A percentile compares a stretch with the other conserved stretches of the same genome.
Evolutionary conservation across 495 filamentous ascomycete genomes (phyloP).

Genomic region (Aspergillus affinis): DNA sequence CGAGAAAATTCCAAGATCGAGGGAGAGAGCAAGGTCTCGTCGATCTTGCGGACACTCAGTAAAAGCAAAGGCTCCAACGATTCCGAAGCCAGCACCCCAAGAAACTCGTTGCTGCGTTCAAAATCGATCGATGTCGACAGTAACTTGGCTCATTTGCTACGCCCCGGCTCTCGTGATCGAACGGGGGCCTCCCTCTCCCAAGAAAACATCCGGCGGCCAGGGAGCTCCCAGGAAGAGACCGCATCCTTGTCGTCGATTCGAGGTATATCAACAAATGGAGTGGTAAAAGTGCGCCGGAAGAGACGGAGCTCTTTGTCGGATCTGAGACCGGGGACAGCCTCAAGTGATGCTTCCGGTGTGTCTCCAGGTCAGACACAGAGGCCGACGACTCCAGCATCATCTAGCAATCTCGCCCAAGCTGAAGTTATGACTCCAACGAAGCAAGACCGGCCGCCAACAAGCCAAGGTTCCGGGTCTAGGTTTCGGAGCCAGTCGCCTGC

Average conservation of each 20-base stretch:
- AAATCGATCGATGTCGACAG: constrained; percentile 77
- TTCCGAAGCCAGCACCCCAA: constrained; percentile 55
- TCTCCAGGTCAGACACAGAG: constrained; percentile 37
- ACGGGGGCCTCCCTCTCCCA: constrained; percentile 49
- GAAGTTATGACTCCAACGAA: constrained; percentile 36
- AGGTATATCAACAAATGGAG: constrained; percentile 34
- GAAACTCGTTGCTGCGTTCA: constrained; percentile 66
- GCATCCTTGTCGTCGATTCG: constrained; percentile 38
- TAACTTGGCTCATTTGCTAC: constrained; percentile 47
- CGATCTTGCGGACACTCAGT: constrained; percentile 85
- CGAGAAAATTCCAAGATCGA: constrained; percentile 72
- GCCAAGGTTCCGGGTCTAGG: constrained; percentile 34
- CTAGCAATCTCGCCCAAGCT: constrained; percentile 24
- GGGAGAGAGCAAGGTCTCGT: constrained; percentile 66
- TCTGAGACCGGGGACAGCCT: constrained; percentile 62
- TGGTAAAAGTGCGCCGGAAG: constrained; percentile 63
- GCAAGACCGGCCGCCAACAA: constrained; percentile 34
- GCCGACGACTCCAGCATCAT: constrained; percentile 35
- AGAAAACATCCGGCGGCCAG: constrained; percentile 45
- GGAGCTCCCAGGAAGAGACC: constrained; percentile 45
- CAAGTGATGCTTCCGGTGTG: constrained; percentile 33
- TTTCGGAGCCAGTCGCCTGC: constrained; percentile 31
- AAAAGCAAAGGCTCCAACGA: constrained; percentile 70
- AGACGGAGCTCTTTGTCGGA: constrained; percentile 91
- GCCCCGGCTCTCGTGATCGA: constrained; percentile 67